Percentiles rank a stretch among this genome's conserved stretches.
phyloP scores from a whole-genome alignment of 169 alveolate genomes.

The Babesia divergens region DNA sequence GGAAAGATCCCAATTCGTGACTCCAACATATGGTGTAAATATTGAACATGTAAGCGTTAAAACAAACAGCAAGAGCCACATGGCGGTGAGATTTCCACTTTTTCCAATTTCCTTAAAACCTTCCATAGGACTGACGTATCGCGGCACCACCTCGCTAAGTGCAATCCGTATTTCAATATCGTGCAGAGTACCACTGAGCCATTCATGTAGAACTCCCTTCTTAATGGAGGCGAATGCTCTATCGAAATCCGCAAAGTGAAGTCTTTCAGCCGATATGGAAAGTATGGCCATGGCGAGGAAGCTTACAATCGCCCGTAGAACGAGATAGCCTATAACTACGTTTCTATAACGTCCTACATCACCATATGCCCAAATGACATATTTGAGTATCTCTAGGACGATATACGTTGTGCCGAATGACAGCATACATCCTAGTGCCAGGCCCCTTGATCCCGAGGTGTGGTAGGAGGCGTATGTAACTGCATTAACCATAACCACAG shows the following conservation, averaged over 20 bases:
- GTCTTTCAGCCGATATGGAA: not conserved
- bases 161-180: not conserved
- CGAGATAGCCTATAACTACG: not conserved
- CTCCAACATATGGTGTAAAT: conserved; percentile 20
- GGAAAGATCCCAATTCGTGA: conserved; percentile 15
- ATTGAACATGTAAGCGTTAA: conserved; percentile 9
- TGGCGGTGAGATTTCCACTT: not conserved
- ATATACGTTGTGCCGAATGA: conserved; percentile 24
- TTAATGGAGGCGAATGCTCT: not conserved
- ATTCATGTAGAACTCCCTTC: conserved; percentile 2
- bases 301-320: not conserved
- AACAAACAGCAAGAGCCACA: conserved; percentile 10
- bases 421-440: conserved; percentile 27
- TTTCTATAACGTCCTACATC: not conserved
- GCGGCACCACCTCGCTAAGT: conserved; percentile 11
- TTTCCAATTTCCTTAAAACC: not conserved
- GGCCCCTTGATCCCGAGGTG: conserved; percentile 25
- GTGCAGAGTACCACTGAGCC: conserved; percentile 30
- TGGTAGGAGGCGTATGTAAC: conserved; percentile 43
- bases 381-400: conserved; percentile 17
- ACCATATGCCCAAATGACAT: not conserved
- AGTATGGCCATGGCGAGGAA: conserved; percentile 8
- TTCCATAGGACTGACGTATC: not conserved
- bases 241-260: conserved; percentile 8
- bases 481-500: conserved; percentile 23